Evolutionary conservation across 805 yeast genomes (phyloP).

Genomic region (Schizosaccharomyces cryophilus): DNA sequence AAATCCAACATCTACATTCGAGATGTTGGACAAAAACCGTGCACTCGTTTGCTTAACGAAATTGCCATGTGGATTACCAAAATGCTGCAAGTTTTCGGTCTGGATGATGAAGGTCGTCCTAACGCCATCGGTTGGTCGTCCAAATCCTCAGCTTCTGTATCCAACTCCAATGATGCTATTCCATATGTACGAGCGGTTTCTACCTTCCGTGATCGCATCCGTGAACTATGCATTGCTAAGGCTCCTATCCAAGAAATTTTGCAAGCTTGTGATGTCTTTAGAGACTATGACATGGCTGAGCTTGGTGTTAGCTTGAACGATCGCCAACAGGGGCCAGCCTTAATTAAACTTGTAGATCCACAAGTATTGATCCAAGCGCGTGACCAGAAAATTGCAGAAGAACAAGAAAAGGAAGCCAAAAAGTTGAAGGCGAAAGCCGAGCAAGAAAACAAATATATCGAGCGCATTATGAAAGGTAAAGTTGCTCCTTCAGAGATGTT

Average conservation of each 20-base stretch:
- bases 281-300: constrained; percentile 45
- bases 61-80: constrained; percentile 46
- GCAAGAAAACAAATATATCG: constrained; percentile 13
- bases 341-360: constrained; percentile 66
- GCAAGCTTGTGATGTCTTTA: constrained; percentile 44
- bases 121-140: constrained; percentile 62
- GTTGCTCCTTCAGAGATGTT: constrained; percentile 52
- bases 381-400: constrained; percentile 20
- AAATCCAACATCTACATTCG: constrained; percentile 49
- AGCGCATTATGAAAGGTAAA: constrained; percentile 28
- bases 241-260: constrained; percentile 30
- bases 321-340: constrained; percentile 27
- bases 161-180: constrained; percentile 15
- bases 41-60: constrained; percentile 20
- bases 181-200: constrained; percentile 66
- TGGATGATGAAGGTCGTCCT: constrained; percentile 27
- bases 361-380: constrained; percentile 33
- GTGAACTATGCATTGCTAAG: constrained; percentile 44
- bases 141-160: constrained; percentile 13
- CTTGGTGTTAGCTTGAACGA: constrained; percentile 77
- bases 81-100: constrained; percentile 51
- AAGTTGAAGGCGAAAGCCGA: constrained; percentile 32
- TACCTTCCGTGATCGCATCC: constrained; percentile 57
- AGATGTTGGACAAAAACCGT: constrained; percentile 30
- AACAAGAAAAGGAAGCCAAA: constrained; percentile 21